Evolutionary conservation across 306 rosid genomes (phyloP), one percentile per base, ranked within the genome.

Genomic region (Chamaecrista fasciculata): DNA sequence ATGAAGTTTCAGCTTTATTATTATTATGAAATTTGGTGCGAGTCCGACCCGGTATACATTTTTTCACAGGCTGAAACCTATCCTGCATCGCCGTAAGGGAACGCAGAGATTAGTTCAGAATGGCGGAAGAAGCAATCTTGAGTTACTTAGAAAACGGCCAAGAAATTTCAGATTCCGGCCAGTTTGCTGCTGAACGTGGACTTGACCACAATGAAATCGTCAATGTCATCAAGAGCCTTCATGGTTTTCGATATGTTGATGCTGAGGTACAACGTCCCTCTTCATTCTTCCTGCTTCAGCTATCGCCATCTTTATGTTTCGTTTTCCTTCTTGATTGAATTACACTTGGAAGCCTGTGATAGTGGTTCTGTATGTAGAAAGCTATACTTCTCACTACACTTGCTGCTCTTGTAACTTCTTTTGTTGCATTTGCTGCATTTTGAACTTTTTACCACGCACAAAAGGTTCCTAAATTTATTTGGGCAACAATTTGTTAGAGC

Each of bases 71-170:
- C 62, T 29, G 62, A 11, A n/a, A 33, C 23, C 49, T 50, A 10
- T 67, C 14, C 21, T 26, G 15, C 39, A 1, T 25, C 53, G 53
- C 34, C 31, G 36, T 14, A 23, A 5, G 52, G 21, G 11, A 16
- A 37, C 43, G 42, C 46, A 49, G 63, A 34, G 67, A n/a, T 9
- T 1, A 28, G 2, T 5, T 79, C 40, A 74, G 5, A 57, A 86
- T 82, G 90, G 97, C 89, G 52, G 98, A 93, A 78, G 91, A 83
- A 36, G 86, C 87, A 37, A 57, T 93, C 70, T 84, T 93, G 4
- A 74, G 90, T 11, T 86, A 76, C 82, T 83, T 93, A 2, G 70
- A 85, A 62, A 75, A 68, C 18, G 83, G 84, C 67, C 48, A 51
- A 0, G 83, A 80, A 76, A 90, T 94, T 39, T 31, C 46, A 0